Base-by-base conservation (phyloP, 441 rosid genomes). In the Raphanus hybrid region DNA sequence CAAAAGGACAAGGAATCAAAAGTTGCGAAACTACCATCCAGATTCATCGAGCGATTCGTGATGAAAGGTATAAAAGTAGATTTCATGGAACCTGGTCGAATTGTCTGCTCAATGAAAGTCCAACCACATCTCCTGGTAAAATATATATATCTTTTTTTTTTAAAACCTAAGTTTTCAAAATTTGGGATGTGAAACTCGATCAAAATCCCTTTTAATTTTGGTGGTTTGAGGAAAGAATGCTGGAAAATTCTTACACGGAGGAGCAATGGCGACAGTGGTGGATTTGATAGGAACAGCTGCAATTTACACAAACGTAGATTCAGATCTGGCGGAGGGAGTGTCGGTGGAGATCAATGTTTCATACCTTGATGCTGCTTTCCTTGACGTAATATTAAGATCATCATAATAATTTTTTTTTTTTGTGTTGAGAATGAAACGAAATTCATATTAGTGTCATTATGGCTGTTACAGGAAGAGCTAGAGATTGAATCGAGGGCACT, bases 211-310 rank as follows among this genome's bases (percentile, higher is more conserved):
- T 48, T 4, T 4, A 48, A 1, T 39, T 39, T 39, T 39, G 4
- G 34, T 2, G 3, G 12, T 39, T 11, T 73, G 55, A 18, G 48
- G 35, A 32, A 81, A 92, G 97, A 94, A 94, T 71, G 84, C 85
- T 29, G 95, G 92, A 3, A 92, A 89, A 66, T 90, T 85, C 88
- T 85, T 92, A 89, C 98, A 94, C 61, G 98, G 97, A 26, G 98
- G 97, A 71, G 98, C 97, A 23, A 94, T 95, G 2, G 97, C 94
- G 2, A 85, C 94, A 1, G 82, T 94, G 14, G 97, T 94, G 78
- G 98, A 94, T 82, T 35, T 92, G 86, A 84, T 91, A 67, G 94
- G 97, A 4, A 87, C 97, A 5, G 95, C 97, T 67, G 97, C 74
- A 6, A 80, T 91, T 8, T 80, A 14, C 71, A 89, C 94, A 32